Conservation (phyloP, 441 rosid genomes). For the Gossypium aridum region DNA sequence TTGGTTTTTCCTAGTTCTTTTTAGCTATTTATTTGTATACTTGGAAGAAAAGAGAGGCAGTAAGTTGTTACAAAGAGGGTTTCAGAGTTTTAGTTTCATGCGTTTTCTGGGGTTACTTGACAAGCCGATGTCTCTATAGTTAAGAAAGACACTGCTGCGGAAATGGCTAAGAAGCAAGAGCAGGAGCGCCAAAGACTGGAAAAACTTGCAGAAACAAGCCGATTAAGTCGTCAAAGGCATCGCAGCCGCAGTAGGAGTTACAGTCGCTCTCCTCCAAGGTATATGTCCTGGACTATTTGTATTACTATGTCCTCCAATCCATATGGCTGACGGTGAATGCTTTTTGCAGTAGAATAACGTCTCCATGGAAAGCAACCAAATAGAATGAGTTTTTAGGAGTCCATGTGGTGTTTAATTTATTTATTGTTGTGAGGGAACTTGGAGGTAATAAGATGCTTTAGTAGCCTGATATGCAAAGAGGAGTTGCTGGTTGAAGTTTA, state of each 20-base stretch:
- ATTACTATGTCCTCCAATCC: not conserved
- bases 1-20: not conserved
- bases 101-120: not conserved
- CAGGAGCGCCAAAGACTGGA: conserved; percentile 85
- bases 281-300: conserved; percentile 9
- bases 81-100: not conserved
- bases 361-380: not conserved
- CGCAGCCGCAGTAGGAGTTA: conserved; percentile 79
- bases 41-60: not conserved
- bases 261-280: conserved; percentile 88
- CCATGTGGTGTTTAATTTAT: not conserved
- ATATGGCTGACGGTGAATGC: not conserved
- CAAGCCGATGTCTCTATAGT: conserved; percentile 37
- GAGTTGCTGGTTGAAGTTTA: not conserved
- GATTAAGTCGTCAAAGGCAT: conserved; percentile 52
- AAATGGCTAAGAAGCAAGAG: conserved; percentile 85
- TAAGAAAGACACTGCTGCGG: conserved; percentile 91
- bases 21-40: not conserved
- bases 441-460: not conserved
- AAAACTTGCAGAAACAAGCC: conserved; percentile 84
- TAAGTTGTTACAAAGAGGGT: not conserved
- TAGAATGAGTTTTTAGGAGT: not conserved
- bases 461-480: not conserved
- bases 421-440: not conserved
- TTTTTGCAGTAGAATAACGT: not conserved